A percentile compares a stretch with the other conserved stretches of the same genome.
These are phyloP conservation scores for Aspergillus leporis DNA, from an alignment of 495 filamentous ascomycete genomes.

Conservation along the genomic window DNA sequence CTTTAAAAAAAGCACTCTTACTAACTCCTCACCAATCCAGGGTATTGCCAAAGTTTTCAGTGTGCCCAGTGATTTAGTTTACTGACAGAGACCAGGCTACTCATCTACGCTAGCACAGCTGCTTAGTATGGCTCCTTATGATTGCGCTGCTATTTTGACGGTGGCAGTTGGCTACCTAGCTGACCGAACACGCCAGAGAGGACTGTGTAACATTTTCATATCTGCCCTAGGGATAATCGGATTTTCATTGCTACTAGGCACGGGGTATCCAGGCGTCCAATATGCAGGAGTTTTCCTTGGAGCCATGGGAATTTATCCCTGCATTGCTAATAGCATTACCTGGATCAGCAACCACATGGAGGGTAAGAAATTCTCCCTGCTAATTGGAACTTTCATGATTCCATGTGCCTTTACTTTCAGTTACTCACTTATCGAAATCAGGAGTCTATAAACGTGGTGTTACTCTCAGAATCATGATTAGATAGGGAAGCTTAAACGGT, in stretches of 20 bases:
- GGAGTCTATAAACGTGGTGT: conserved; percentile 15
- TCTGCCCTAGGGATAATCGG: conserved; percentile 47
- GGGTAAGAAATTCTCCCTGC: too few species aligned
- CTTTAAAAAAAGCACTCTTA: too few species aligned
- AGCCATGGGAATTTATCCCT: conserved; percentile 23
- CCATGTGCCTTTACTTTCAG: too few species aligned
- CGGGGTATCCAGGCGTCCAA: conserved; percentile 23
- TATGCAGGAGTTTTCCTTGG: conserved; percentile 30
- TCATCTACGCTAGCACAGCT: conserved; percentile 71
- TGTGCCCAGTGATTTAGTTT: background rate
- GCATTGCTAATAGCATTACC: conserved; percentile 14
- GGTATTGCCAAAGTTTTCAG: conserved; percentile 12
- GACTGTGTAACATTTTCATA: conserved; percentile 76
- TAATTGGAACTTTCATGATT: too few species aligned
- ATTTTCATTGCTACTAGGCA: conserved; percentile 35
- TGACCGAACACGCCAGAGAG: conserved; percentile 75
- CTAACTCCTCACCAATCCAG: too few species aligned
- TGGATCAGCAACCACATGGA: conserved; percentile 8
- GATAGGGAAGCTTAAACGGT: conserved; percentile 15
- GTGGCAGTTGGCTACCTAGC: conserved; percentile 74
- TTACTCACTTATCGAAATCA: too few species aligned
- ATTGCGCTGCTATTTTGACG: conserved; percentile 73
- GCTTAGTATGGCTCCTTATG: conserved; percentile 85
- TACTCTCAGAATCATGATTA: conserved; percentile 16
- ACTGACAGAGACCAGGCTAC: conserved; percentile 55